Evolutionary conservation across 768 basidiomycete genomes (phyloP).

Genomic region (Xanthoconium purpureum): DNA sequence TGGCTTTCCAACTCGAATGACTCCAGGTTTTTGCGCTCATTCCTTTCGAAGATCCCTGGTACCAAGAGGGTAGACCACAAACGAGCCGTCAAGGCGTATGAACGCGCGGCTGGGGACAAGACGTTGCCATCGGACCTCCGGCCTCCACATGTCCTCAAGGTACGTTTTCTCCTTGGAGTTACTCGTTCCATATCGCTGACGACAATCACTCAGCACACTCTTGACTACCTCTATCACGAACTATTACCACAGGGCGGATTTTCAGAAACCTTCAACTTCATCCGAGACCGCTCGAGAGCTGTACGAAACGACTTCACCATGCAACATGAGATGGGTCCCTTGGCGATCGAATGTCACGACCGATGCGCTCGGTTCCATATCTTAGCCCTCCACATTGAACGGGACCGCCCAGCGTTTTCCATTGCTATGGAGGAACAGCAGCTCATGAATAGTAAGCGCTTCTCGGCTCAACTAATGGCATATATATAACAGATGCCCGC

Average conservation of each 20-base stretch:
- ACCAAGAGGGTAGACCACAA: constrained; percentile 84
- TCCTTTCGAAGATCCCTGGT: constrained; percentile 59
- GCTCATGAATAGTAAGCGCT: constrained; percentile 78
- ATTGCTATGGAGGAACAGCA: constrained; percentile 81
- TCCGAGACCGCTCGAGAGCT: constrained; percentile 87
- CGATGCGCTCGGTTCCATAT: constrained; percentile 94
- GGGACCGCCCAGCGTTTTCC: constrained; percentile 56
- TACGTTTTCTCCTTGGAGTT: constrained; percentile 26
- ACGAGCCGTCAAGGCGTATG: constrained; percentile 92
- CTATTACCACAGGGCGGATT: constrained; percentile 72
- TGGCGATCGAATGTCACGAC: constrained; percentile 88
- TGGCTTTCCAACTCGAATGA: not conserved
- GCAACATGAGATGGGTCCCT: constrained; percentile 73
- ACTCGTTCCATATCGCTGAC: not conserved
- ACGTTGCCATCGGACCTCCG: constrained; percentile 88
- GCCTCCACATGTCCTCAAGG: constrained; percentile 80
- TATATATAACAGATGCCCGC: not conserved
- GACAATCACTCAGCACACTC: constrained; percentile 55
- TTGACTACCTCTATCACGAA: constrained; percentile 90
- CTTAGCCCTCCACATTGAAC: constrained; percentile 66
- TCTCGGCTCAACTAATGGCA: not conserved
- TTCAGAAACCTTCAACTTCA: constrained; percentile 70
- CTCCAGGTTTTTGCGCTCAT: constrained; percentile 32
- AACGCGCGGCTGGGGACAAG: constrained; percentile 92
- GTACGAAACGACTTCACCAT: constrained; percentile 94